phyloP scores from a whole-genome alignment of 176 grass and related monocot genomes.

The Zea mays region DNA sequence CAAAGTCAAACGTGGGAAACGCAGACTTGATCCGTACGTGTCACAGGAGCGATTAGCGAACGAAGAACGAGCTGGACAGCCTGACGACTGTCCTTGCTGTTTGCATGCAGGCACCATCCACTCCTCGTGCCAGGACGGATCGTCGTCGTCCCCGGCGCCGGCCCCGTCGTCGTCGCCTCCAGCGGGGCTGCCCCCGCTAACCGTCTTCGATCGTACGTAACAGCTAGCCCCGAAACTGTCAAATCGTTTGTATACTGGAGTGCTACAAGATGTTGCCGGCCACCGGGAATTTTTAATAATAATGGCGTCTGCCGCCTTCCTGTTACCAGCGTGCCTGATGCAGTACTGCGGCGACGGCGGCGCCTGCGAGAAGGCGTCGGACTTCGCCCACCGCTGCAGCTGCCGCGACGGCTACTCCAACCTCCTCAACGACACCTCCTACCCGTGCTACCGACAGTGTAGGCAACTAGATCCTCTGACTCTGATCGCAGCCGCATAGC shows the following conservation, averaged over 20 bases:
- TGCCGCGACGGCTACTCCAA: slow-evolving; percentile 55
- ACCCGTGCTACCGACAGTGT: slow-evolving; percentile 58
- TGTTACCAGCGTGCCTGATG: slow-evolving; percentile 45
- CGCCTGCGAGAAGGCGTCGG: slow-evolving; percentile 43
- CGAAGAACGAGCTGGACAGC: too few relatives aligned
- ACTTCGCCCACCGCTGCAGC: slow-evolving; percentile 37
- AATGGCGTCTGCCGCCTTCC: too few relatives aligned
- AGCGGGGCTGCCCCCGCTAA: neutral
- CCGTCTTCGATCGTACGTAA: slow-evolving; percentile 40
- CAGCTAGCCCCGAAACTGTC: neutral
- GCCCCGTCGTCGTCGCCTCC: neutral
- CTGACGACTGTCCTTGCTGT: neutral
- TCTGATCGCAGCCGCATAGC: too few relatives aligned
- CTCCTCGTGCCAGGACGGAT: slow-evolving; percentile 26
- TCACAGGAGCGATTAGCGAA: too few relatives aligned
- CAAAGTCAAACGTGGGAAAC: too few relatives aligned
- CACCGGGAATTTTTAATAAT: too few relatives aligned
- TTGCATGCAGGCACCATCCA: slow-evolving; percentile 47
- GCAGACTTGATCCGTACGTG: too few relatives aligned
- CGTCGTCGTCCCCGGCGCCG: neutral
- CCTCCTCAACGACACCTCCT: slow-evolving; percentile 44
- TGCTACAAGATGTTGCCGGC: too few relatives aligned
- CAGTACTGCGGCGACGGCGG: slow-evolving; percentile 59
- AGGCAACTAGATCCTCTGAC: too few relatives aligned
- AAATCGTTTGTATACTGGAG: too few relatives aligned